Conservation (phyloP, 805 yeast species). For the Candida anglica region DNA sequence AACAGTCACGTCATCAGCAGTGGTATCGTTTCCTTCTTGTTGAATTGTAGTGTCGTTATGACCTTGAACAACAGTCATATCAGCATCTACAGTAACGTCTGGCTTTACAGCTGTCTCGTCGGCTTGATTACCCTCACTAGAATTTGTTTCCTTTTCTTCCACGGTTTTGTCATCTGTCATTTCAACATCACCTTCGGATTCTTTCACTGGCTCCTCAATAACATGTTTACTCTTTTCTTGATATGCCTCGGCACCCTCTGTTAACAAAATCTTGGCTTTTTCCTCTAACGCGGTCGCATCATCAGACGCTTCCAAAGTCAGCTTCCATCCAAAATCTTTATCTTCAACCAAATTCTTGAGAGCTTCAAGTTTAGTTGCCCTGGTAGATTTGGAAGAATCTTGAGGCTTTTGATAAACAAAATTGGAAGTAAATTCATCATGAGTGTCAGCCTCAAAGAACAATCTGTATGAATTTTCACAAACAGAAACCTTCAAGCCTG, state of each 20-base stretch:
- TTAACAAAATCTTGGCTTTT: constrained; percentile 29
- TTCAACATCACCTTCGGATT: constrained; percentile 14
- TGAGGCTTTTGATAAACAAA: constrained; percentile 44
- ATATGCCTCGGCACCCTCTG: constrained; percentile 37
- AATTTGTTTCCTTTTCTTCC: constrained; percentile 8
- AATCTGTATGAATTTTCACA: constrained; percentile 75
- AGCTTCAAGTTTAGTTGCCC: constrained; percentile 26
- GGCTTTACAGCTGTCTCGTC: constrained; percentile 7
- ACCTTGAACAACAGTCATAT: constrained; percentile 44
- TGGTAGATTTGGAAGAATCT: constrained; percentile 17
- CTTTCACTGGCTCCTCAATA: no score
- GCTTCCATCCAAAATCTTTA: constrained; percentile 51
- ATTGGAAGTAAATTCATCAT: constrained; percentile 72
- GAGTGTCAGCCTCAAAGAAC: constrained; percentile 74
- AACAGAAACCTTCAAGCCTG: constrained; percentile 74
- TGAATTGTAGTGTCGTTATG: constrained; percentile 45
- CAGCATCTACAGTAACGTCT: constrained; percentile 40
- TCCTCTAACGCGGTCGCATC: constrained; percentile 26
- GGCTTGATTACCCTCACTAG: constrained; percentile 7
- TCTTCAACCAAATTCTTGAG: constrained; percentile 40
- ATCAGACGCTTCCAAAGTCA: constrained; percentile 37
- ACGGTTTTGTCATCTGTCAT: constrained; percentile 8
- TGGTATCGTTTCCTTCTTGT: constrained; percentile 47
- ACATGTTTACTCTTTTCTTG: constrained; percentile 3
- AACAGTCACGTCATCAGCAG: constrained; percentile 36